Evolutionary conservation across 2,329 filamentous ascomycete genomes (phyloP), one percentile per base, ranked within the genome.

Genomic region (Penicillium janthinellum): DNA sequence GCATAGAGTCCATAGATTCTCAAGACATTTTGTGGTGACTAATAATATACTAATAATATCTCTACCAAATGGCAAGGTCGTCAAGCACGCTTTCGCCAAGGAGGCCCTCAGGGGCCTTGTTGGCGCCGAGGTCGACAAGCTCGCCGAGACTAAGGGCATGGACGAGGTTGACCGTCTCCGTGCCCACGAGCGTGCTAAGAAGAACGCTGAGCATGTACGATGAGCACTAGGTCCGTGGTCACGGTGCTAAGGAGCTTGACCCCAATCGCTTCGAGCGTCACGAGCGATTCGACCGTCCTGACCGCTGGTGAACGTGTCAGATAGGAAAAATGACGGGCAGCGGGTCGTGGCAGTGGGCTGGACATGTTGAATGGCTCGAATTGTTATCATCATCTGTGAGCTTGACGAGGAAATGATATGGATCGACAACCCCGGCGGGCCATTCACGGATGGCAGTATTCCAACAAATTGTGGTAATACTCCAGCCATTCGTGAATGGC

Each of bases 1-100:
- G 25, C 25, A 59, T 47, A 20, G 20, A 4, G 17, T 39, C 5
- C 4, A 35, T 42, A 5, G 28, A 34, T n/a, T 50, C 28, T 31
- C 28, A 8, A 31, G 28, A 6, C 7, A 31, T 31, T 6, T 31
- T 4, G 0, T 38, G 34, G 44, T 49, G n/a, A 50, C 49, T 15
- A 42, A 50, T 38, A n/a, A n/a, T n/a, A n/a, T n/a, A n/a, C n/a
- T n/a, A n/a, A n/a, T n/a, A n/a, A n/a, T n/a, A n/a, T n/a, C n/a
- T n/a, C n/a, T 22, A 11, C 8, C 10, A 37, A 47, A n/a, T 89
- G 87, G 88, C 78, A 87, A 92, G 81, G 74, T 83, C 6, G 87
- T 93, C 68, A 84, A 82, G 64, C 90, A 94, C 79, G 79, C 79
- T 44, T 89, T 91, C 70, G 91, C 91, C 73, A 94, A 94, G 81